phyloP scores from a whole-genome alignment of 1,284 basidiomycete genomes.

The Cutaneotrichosporon sp. region DNA sequence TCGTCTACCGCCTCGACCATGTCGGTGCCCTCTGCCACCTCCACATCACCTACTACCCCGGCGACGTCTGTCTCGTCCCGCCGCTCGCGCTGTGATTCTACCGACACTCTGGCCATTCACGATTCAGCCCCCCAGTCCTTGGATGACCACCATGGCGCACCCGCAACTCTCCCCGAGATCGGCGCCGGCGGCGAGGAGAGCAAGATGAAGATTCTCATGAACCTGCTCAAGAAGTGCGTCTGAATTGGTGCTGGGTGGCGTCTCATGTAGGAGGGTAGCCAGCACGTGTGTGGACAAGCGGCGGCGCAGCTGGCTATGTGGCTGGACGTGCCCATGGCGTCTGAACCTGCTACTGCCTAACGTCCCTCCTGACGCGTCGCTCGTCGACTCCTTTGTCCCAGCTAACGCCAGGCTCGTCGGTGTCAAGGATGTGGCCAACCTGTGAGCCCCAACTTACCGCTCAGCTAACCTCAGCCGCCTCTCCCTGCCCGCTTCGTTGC shows the following conservation, averaged over 20 bases:
- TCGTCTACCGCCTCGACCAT: not conserved
- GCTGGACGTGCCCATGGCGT: too few relatives aligned
- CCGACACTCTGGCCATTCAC: not conserved
- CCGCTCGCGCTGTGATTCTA: not conserved
- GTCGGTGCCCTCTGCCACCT: too few relatives aligned
- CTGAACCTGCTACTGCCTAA: too few relatives aligned
- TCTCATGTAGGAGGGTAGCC: too few relatives aligned
- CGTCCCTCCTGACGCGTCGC: conserved; percentile 19
- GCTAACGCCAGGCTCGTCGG: conserved; percentile 46
- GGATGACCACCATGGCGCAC: conserved; percentile 47
- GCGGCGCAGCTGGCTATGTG: too few relatives aligned
- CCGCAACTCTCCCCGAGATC: conserved; percentile 64
- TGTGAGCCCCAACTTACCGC: conserved; percentile 54
- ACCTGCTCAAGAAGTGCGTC: conserved; percentile 77
- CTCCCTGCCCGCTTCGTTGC: conserved; percentile 78
- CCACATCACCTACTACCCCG: not conserved
- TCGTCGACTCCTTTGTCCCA: conserved; percentile 26
- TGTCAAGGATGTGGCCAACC: conserved; percentile 84
- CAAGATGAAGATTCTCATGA: conserved; percentile 83
- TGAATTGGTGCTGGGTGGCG: too few relatives aligned
- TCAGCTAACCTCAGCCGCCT: conserved; percentile 42
- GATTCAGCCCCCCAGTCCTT: conserved; percentile 28
- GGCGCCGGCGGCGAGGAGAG: conserved; percentile 73
- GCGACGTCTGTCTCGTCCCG: not conserved
- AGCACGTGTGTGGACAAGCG: not conserved